phyloP scores from a whole-genome alignment of 108 stramenopile species.

The Stephanodiscus triporus region DNA sequence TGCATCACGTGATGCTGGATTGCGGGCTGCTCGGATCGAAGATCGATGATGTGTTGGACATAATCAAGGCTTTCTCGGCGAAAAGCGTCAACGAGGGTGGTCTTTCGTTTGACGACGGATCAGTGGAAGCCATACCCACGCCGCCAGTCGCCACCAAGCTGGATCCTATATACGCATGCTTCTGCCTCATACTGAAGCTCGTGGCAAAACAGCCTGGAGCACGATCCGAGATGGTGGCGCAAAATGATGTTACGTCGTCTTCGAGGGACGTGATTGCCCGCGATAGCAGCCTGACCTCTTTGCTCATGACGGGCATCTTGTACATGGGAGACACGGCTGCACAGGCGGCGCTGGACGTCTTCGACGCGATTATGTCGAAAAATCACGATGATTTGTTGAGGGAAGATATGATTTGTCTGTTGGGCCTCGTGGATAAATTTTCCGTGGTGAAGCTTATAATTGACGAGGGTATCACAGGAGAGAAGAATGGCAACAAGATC shows the following conservation, averaged over 20 bases:
- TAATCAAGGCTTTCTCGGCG: conserved; percentile 46
- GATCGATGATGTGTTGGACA: conserved; percentile 63
- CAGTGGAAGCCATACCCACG: conserved; percentile 12
- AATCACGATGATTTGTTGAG: conserved; percentile 53
- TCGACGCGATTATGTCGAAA: conserved; percentile 67
- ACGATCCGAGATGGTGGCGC: conserved; percentile 20
- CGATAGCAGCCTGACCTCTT: conserved; percentile 40
- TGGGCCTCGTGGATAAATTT: conserved; percentile 64
- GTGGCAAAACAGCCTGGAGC: conserved; percentile 51
- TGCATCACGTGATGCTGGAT: conserved; percentile 72
- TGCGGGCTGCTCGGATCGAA: conserved; percentile 64
- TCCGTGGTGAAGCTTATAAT: neutral
- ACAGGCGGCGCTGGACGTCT: conserved; percentile 64
- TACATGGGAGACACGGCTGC: conserved; percentile 70
- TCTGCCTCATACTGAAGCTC: conserved; percentile 48
- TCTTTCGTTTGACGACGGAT: neutral
- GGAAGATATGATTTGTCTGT: conserved; percentile 64
- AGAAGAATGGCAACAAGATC: conserved; percentile 1
- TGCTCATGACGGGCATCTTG: conserved; percentile 63
- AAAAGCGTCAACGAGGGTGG: conserved; percentile 18
- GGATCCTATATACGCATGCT: conserved; percentile 44
- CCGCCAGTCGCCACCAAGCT: conserved; percentile 26
- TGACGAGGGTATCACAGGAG: neutral
- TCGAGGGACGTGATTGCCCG: conserved; percentile 28
- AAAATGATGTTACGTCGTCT: conserved; percentile 19